Conservation (phyloP, 1,139 yeast genomes). For the Hemisphaericaspora lyxosophila region DNA sequence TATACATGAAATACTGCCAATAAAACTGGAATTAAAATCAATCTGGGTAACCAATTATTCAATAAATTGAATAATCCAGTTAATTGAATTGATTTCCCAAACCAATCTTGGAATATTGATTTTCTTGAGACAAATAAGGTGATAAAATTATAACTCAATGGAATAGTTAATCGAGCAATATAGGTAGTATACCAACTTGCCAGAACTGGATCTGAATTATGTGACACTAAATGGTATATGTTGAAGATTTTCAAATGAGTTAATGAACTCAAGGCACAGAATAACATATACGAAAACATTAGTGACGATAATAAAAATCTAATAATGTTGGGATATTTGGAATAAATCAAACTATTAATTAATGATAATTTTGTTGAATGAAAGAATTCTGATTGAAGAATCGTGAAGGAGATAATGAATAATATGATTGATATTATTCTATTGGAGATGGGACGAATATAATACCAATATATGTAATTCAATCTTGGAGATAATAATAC, state of each 20-base stretch:
- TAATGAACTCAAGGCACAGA: slow-evolving; percentile 63
- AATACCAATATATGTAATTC: slow-evolving; percentile 35
- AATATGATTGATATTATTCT: slow-evolving; percentile 42
- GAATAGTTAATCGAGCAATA: slow-evolving; percentile 79
- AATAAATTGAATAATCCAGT: slow-evolving; percentile 73
- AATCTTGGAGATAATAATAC: slow-evolving; percentile 23
- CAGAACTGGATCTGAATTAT: slow-evolving; percentile 71
- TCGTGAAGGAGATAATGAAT: slow-evolving; percentile 42
- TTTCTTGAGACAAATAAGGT: slow-evolving; percentile 56
- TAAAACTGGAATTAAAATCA: slow-evolving; percentile 65
- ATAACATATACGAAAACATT: slow-evolving; percentile 64
- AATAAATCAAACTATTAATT: slow-evolving; percentile 48
- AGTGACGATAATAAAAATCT: slow-evolving; percentile 41
- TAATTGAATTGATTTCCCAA: slow-evolving; percentile 72
- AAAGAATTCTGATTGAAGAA: slow-evolving; percentile 72
- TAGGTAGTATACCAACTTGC: slow-evolving; percentile 78
- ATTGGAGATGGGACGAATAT: slow-evolving; percentile 47
- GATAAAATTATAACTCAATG: slow-evolving; percentile 75
- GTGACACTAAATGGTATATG: slow-evolving; percentile 69
- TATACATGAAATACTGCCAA: slow-evolving; percentile 68
- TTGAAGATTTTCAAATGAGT: slow-evolving; percentile 71
- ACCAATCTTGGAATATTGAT: slow-evolving; percentile 56
- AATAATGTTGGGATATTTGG: slow-evolving; percentile 19
- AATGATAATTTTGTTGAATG: slow-evolving; percentile 69
- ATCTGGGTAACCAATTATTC: slow-evolving; percentile 73